phyloP scores from a whole-genome alignment of 2,329 filamentous ascomycete genomes.

The Monascus ruber region DNA sequence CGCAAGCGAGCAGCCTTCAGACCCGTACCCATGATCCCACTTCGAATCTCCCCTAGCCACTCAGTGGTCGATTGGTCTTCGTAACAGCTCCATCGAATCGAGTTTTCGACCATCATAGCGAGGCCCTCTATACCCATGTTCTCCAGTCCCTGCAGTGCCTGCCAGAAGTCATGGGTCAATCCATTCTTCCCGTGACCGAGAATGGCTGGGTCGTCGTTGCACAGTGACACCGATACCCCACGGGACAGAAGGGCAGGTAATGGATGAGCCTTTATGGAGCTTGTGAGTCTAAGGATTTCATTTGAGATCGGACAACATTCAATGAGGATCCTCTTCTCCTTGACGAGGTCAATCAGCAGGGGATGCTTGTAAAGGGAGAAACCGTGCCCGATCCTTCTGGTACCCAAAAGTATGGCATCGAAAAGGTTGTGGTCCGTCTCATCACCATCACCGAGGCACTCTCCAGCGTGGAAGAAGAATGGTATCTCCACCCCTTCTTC shows the following conservation, averaged over 20 bases:
- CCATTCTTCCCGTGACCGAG: constrained; percentile 71
- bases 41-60: constrained; percentile 62
- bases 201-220: constrained; percentile 85
- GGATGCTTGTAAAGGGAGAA: constrained; percentile 89
- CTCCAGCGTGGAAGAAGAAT: constrained; percentile 93
- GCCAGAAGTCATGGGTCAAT: constrained; percentile 90
- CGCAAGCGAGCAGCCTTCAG: constrained; percentile 61
- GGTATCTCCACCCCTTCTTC: constrained; percentile 70
- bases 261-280: constrained; percentile 65
- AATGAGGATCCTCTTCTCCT: constrained; percentile 74
- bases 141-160: constrained; percentile 80
- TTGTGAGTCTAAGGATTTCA: constrained; percentile 69
- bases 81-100: constrained; percentile 77
- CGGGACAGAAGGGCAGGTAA: constrained; percentile 74
- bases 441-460: constrained; percentile 69
- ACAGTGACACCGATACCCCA: constrained; percentile 71
- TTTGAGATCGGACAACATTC: constrained; percentile 89
- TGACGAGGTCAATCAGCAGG: constrained; percentile 75
- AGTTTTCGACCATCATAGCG: constrained; percentile 82
- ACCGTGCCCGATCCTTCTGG: constrained; percentile 78
- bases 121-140: constrained; percentile 81
- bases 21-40: constrained; percentile 60
- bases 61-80: constrained; percentile 62
- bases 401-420: constrained; percentile 77
- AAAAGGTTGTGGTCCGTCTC: constrained; percentile 74